Conservation (phyloP, 257 asterid genomes). For the Salvia hispanica region DNA sequence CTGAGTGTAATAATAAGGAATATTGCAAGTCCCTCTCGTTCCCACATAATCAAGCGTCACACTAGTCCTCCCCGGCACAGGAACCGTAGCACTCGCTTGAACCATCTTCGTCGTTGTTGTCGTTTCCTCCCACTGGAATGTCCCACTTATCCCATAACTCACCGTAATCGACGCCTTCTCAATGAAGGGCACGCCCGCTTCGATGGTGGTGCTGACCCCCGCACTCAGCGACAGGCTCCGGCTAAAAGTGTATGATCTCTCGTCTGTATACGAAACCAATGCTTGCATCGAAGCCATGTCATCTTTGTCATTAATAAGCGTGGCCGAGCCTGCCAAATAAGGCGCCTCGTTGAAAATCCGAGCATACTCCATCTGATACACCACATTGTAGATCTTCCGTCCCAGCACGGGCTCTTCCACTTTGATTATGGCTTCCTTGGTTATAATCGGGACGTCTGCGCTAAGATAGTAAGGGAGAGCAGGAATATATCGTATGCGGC, state of each 20-base stretch:
- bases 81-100: neutral
- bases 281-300: neutral
- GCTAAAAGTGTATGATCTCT: neutral
- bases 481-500: too few relatives aligned
- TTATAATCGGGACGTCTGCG: too few relatives aligned
- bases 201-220: neutral
- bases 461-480: too few relatives aligned
- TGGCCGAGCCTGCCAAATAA: neutral
- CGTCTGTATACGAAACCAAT: neutral
- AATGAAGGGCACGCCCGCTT: neutral
- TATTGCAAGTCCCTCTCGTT: neutral
- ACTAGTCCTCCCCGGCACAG: neutral
- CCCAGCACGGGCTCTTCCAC: too few relatives aligned
- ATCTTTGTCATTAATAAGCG: too few relatives aligned
- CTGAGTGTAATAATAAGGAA: neutral
- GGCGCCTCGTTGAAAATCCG: neutral
- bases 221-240: neutral
- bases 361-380: neutral
- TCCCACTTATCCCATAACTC: neutral
- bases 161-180: neutral
- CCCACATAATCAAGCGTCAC: neutral
- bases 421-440: too few relatives aligned
- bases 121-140: neutral
- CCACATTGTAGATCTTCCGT: neutral
- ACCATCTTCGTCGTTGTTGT: neutral